Evolutionary conservation across 129 eudicot genomes (phyloP).

Genomic region (Glebionis coronaria): DNA sequence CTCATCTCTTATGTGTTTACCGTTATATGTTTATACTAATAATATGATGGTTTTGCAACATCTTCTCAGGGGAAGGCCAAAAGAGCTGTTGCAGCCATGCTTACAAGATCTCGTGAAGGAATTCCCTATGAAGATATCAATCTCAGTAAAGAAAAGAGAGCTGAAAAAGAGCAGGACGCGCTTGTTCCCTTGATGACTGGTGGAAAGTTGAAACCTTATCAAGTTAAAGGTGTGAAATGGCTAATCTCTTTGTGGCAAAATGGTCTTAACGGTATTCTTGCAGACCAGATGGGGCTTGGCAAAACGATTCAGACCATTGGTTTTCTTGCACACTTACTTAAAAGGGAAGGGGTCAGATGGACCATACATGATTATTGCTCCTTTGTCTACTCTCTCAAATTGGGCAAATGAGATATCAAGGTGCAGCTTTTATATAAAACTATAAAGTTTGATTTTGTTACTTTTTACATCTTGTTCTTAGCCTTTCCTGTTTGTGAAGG

Average conservation of each 20-base stretch:
- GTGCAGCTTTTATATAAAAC: slow-evolving; percentile 30
- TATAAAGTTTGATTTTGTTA: neutral
- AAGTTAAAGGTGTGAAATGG: slow-evolving; percentile 96
- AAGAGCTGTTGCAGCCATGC: slow-evolving; percentile 97
- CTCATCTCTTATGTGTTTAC: neutral
- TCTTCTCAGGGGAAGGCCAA: slow-evolving; percentile 73
- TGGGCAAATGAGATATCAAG: slow-evolving; percentile 86
- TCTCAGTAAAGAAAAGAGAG: slow-evolving; percentile 59
- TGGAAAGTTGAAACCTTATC: slow-evolving; percentile 87
- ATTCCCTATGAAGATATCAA: slow-evolving; percentile 35
- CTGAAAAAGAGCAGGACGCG: slow-evolving; percentile 81
- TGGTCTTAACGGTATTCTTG: slow-evolving; percentile 93
- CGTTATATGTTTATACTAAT: neutral
- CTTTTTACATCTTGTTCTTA: neutral
- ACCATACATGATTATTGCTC: slow-evolving; percentile 95
- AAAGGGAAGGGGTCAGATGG: slow-evolving; percentile 97
- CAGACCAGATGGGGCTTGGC: slow-evolving; percentile 99
- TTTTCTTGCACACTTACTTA: slow-evolving; percentile 83
- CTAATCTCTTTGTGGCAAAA: slow-evolving; percentile 96
- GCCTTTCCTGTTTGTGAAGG: slow-evolving; percentile 41
- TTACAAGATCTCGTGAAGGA: slow-evolving; percentile 67
- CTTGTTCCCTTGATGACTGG: slow-evolving; percentile 92
- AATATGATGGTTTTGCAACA: neutral
- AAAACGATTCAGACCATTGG: slow-evolving; percentile 97
- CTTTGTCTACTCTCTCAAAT: slow-evolving; percentile 94